A percentile compares a stretch with the other conserved stretches of the same genome.
phyloP scores from a whole-genome alignment of 441 rosid species.

The Erysimum cheiri region DNA sequence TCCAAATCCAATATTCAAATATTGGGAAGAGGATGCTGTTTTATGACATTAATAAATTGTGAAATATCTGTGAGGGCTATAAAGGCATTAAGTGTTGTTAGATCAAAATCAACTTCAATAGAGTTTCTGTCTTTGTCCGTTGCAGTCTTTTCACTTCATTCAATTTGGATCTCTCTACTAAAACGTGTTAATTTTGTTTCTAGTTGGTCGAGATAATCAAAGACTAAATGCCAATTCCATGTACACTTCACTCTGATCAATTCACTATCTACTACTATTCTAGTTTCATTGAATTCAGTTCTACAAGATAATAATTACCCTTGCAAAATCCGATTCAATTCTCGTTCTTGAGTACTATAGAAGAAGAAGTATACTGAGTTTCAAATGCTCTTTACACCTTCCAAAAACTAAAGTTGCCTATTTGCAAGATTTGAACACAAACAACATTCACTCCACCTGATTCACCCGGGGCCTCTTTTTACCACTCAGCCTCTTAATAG shows the following conservation, averaged over 20 bases:
- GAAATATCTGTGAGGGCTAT: slow-evolving; percentile 24
- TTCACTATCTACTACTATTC: slow-evolving; percentile 1
- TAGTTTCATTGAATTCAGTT: neutral
- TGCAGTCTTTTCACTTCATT: slow-evolving; percentile 29
- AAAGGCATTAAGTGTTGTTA: slow-evolving; percentile 36
- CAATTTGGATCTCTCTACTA: slow-evolving; percentile 10
- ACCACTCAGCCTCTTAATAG: slow-evolving; percentile 21
- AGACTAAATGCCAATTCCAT: slow-evolving; percentile 36
- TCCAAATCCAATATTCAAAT: slow-evolving; percentile 21
- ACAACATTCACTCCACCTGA: slow-evolving; percentile 7
- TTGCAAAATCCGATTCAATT: neutral
- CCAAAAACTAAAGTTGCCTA: neutral
- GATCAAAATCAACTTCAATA: slow-evolving; percentile 31
- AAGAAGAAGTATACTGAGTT: neutral
- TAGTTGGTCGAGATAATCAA: slow-evolving; percentile 19
- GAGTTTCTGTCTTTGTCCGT: slow-evolving; percentile 29
- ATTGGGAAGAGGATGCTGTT: slow-evolving; percentile 19
- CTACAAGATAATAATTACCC: neutral
- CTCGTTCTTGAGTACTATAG: neutral
- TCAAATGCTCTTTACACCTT: neutral
- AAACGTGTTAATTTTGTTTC: slow-evolving; percentile 14
- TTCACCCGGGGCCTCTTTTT: slow-evolving; percentile 25
- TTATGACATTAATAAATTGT: neutral
- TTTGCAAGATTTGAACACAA: slow-evolving; percentile 15
- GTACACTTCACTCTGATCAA: slow-evolving; percentile 15